Evolutionary conservation across 2,329 filamentous ascomycete species (phyloP).

Genomic region (Cladosporium velox): DNA sequence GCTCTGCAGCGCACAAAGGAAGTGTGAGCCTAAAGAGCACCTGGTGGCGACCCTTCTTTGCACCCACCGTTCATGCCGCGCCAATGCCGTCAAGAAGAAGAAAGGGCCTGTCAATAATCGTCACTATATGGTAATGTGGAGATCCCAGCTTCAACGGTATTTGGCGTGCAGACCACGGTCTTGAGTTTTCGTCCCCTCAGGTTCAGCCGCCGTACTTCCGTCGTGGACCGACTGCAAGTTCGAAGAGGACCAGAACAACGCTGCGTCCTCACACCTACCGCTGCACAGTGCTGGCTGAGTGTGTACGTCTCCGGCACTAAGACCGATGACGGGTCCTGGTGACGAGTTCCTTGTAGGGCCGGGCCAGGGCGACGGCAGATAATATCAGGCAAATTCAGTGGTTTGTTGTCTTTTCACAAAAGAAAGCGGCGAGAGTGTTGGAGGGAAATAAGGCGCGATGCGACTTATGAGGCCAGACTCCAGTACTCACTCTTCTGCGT

Average conservation of each 20-base stretch:
- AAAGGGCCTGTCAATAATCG: background rate
- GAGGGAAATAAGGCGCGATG: background rate
- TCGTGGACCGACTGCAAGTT: background rate
- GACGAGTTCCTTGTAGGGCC: background rate
- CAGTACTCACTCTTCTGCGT: constrained; percentile 21
- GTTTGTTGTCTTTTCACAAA: background rate
- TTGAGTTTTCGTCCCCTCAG: background rate
- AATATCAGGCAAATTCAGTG: background rate
- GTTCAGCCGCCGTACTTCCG: constrained; percentile 2
- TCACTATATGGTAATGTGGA: constrained; percentile 9
- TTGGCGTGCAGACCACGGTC: background rate
- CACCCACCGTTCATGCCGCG: background rate
- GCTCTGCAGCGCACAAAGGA: background rate
- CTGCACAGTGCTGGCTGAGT: background rate
- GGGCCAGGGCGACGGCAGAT: background rate
- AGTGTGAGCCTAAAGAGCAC: background rate
- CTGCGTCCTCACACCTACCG: constrained; percentile 19
- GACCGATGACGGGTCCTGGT: constrained; percentile 6
- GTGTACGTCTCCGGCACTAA: constrained; percentile 7
- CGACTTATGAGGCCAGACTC: background rate
- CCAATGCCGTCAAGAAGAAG: background rate
- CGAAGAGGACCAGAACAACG: constrained; percentile 12
- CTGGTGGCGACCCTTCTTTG: background rate
- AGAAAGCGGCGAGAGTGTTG: background rate
- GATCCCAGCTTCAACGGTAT: background rate